phyloP scores from a whole-genome alignment of 2,329 filamentous ascomycete species.

The Capronia coronata region DNA sequence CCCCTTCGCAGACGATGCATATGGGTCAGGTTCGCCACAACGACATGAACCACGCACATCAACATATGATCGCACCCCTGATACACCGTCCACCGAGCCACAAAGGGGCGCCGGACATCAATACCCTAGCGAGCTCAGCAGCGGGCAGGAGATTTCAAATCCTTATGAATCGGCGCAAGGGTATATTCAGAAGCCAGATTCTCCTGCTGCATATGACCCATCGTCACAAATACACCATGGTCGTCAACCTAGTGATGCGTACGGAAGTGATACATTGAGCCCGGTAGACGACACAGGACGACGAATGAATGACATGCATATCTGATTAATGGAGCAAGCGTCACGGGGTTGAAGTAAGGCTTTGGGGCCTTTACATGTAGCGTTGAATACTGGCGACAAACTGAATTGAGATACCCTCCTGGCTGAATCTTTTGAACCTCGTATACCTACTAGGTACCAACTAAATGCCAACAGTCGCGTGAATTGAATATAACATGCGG shows the following conservation, averaged over 20 bases:
- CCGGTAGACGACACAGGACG: conserved; percentile 17
- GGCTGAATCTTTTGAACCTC: too few species aligned
- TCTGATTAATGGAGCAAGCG: too few species aligned
- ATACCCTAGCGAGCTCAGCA: conserved; percentile 8
- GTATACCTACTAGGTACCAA: too few species aligned
- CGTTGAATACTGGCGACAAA: neutral
- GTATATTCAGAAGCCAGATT: conserved; percentile 24
- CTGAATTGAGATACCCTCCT: neutral
- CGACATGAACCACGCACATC: conserved; percentile 12
- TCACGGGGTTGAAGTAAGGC: too few species aligned
- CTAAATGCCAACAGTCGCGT: too few species aligned
- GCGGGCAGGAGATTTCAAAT: conserved; percentile 12
- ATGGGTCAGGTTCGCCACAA: conserved; percentile 9
- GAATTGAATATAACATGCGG: too few species aligned
- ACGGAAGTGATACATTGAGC: conserved; percentile 9
- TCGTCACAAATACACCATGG: neutral
- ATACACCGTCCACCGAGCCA: conserved; percentile 15
- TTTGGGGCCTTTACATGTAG: too few species aligned
- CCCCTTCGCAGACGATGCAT: conserved; percentile 26
- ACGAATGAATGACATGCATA: conserved; percentile 21
- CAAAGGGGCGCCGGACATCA: conserved; percentile 12
- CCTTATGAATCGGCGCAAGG: conserved; percentile 16
- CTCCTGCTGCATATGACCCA: conserved; percentile 17
- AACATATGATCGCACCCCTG: conserved; percentile 17
- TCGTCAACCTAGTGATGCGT: neutral